Conservation (phyloP, 2,329 filamentous ascomycete genomes). For the Xylaria multiplex region DNA sequence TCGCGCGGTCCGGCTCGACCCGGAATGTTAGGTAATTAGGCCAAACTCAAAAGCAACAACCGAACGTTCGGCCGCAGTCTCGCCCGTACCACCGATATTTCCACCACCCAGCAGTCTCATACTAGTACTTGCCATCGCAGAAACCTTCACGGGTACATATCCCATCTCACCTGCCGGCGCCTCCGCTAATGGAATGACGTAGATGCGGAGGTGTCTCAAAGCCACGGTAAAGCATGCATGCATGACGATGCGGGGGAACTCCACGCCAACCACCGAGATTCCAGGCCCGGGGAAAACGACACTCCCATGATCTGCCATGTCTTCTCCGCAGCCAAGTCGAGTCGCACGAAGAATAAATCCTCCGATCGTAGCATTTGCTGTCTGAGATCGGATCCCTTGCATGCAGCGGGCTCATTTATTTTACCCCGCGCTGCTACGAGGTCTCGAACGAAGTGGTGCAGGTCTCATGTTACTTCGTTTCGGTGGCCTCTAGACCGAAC, state of each 20-base stretch:
- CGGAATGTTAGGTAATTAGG: background rate
- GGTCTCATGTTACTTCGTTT: slow-evolving; percentile 1
- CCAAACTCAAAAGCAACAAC: background rate
- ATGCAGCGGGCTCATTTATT: background rate
- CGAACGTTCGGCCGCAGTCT: background rate
- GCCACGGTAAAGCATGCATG: slow-evolving; percentile 2
- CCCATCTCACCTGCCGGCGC: too few relatives aligned
- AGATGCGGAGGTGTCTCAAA: slow-evolving; percentile 10
- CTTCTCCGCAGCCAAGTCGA: slow-evolving; percentile 2
- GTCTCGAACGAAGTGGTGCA: background rate
- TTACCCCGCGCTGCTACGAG: slow-evolving; percentile 21
- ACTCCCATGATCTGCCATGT: too few relatives aligned
- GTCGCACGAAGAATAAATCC: background rate
- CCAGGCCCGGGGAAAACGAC: too few relatives aligned
- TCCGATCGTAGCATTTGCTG: background rate
- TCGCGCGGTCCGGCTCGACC: background rate
- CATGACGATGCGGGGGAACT: slow-evolving; percentile 17
- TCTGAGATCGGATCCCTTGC: slow-evolving; percentile 3
- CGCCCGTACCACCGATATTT: slow-evolving; percentile 1
- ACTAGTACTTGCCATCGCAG: background rate
- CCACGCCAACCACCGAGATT: slow-evolving; percentile 2
- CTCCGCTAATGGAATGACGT: slow-evolving; percentile 4
- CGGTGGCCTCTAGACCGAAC: slow-evolving; percentile 22
- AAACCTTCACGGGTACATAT: background rate
- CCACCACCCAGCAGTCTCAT: background rate